Percentiles rank a stretch among this genome's conserved stretches.
phyloP scores from a whole-genome alignment of 805 yeast genomes.

The Metschnikowia peoriensis region DNA sequence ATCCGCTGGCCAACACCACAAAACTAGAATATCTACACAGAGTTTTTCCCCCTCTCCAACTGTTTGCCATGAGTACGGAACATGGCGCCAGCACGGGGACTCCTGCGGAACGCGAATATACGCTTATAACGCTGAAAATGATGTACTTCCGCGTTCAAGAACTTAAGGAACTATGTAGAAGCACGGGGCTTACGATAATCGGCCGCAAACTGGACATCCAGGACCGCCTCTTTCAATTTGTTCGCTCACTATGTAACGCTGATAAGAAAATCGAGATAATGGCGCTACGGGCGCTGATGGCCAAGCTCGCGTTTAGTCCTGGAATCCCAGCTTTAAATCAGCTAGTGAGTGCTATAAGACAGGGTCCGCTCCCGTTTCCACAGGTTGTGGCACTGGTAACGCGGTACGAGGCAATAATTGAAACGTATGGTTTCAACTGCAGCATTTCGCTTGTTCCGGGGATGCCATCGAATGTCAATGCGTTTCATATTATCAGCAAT shows the following conservation, averaged over 20 bases:
- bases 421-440: too few species aligned
- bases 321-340: slow-evolving; percentile 37
- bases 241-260: slow-evolving; percentile 41
- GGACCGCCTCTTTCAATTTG: slow-evolving; percentile 49
- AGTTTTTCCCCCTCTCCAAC: neutral
- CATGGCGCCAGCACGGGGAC: neutral
- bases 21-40: neutral
- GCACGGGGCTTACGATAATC: slow-evolving; percentile 45
- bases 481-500: too few species aligned
- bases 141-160: slow-evolving; percentile 35
- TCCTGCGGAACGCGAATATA: neutral
- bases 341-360: slow-evolving; percentile 26
- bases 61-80: neutral
- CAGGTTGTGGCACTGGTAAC: slow-evolving; percentile 10
- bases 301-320: slow-evolving; percentile 32
- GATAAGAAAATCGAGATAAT: slow-evolving; percentile 43
- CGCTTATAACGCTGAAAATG: neutral
- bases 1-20: neutral
- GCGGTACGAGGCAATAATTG: neutral
- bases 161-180: slow-evolving; percentile 51
- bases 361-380: slow-evolving; percentile 22
- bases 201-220: slow-evolving; percentile 65
- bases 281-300: slow-evolving; percentile 45
- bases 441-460: too few species aligned
- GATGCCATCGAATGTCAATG: too few species aligned